Evolutionary conservation across 1,139 yeast species (phyloP).

Genomic region (Debaryomycetaceae sp.): DNA sequence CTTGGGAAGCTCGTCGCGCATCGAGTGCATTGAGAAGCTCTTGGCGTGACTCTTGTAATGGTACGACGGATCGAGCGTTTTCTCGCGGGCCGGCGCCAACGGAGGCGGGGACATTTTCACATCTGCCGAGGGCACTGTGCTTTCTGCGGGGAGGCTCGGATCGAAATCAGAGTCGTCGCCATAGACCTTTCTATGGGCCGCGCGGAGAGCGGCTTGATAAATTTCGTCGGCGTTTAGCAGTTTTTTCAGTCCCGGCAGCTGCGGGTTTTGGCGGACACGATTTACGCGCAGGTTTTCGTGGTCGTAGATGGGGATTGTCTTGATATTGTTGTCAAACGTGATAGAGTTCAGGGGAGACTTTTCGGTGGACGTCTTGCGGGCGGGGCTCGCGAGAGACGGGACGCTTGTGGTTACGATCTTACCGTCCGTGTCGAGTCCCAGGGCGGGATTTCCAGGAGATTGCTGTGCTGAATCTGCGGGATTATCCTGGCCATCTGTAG

Average conservation of each 20-base stretch:
- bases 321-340: constrained; percentile 28
- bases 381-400: no score
- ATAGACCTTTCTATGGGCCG: constrained; percentile 30
- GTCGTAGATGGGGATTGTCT: constrained; percentile 23
- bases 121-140: neutral
- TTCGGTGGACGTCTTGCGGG: no score
- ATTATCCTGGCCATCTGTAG: no score
- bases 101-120: constrained; percentile 1
- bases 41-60: constrained; percentile 28
- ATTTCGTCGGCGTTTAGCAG: constrained; percentile 8
- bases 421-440: no score
- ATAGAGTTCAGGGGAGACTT: constrained; percentile 19
- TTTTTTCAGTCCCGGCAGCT: constrained; percentile 6
- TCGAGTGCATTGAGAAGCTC: constrained; percentile 27
- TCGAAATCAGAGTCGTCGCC: constrained; percentile 12
- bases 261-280: constrained; percentile 30
- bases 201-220: constrained; percentile 30
- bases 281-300: constrained; percentile 6
- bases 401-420: no score
- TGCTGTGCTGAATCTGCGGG: no score
- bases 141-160: neutral
- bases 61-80: constrained; percentile 15
- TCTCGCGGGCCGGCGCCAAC: constrained; percentile 1
- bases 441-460: no score
- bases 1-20: constrained; percentile 13